These are phyloP conservation scores for Strobilomyces dryophilus DNA, from an alignment of 768 basidiomycete genomes.

Conservation along the genomic window DNA sequence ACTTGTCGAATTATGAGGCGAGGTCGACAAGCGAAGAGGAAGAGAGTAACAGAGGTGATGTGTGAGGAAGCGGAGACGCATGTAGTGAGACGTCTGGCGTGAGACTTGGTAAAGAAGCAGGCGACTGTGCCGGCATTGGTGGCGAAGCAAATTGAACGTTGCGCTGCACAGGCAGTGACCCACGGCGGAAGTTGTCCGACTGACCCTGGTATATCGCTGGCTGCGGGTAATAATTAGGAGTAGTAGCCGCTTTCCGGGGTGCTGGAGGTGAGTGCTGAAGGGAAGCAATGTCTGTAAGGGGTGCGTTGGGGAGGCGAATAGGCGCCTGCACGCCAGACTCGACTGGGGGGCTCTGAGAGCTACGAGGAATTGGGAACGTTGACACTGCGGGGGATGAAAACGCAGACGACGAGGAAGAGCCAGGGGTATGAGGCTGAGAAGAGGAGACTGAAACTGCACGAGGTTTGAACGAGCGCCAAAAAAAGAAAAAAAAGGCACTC, in stretches of 20 bases:
- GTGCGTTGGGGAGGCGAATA: slow-evolving; percentile 72
- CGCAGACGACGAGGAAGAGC: slow-evolving; percentile 58
- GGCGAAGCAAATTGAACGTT: slow-evolving; percentile 28
- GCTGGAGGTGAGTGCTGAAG: slow-evolving; percentile 33
- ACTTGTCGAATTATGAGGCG: slow-evolving; percentile 13
- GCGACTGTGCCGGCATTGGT: slow-evolving; percentile 28
- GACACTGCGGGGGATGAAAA: slow-evolving; percentile 62
- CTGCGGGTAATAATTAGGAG: slow-evolving; percentile 33
- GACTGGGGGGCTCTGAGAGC: slow-evolving; percentile 43
- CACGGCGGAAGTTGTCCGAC: slow-evolving; percentile 28
- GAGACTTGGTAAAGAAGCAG: slow-evolving; percentile 24
- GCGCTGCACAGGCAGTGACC: slow-evolving; percentile 29
- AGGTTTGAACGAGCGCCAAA: neutral
- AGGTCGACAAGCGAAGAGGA: slow-evolving; percentile 20
- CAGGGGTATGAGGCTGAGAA: slow-evolving; percentile 34
- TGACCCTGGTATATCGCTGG: slow-evolving; percentile 27
- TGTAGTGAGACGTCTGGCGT: slow-evolving; percentile 21
- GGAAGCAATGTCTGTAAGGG: slow-evolving; percentile 65
- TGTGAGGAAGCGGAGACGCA: slow-evolving; percentile 23
- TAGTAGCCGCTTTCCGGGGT: slow-evolving; percentile 32
- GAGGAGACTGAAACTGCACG: slow-evolving; percentile 25
- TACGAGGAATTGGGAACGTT: slow-evolving; percentile 59
- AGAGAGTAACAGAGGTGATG: slow-evolving; percentile 27
- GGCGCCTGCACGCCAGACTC: slow-evolving; percentile 43
- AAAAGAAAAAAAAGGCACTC: slow-evolving; percentile 25